Evolutionary conservation across 164 flowering plant species (phyloP).

Genomic region (Macadamia integrifolia): DNA sequence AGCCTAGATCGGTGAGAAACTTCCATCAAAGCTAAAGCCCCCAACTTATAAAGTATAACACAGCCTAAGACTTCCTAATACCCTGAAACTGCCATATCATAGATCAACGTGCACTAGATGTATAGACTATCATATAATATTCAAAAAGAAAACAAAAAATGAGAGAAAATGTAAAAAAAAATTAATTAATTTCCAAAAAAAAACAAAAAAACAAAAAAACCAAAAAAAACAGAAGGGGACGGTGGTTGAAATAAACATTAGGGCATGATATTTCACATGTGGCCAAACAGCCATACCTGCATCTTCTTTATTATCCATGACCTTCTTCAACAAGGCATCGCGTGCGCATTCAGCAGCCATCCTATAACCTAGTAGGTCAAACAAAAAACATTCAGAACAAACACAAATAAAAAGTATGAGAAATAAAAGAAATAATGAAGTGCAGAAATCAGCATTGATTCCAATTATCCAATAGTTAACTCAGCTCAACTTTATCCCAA

Average conservation of each 20-base stretch:
- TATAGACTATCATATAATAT: no score
- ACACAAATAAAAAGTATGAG: no score
- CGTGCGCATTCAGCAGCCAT: conserved; percentile 96
- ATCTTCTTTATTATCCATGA: conserved; percentile 70
- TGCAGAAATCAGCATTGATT: no score
- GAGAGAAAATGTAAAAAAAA: no score
- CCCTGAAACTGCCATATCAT: no score
- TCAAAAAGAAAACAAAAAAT: no score
- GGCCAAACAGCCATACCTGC: conserved; percentile 38
- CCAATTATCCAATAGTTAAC: no score
- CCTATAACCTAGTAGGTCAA: conserved; percentile 52
- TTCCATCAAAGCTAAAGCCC: background rate
- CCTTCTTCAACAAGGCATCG: conserved; percentile 66
- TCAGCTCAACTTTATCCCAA: no score
- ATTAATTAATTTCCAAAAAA: no score
- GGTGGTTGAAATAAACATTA: background rate
- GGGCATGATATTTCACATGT: background rate
- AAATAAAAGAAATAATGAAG: no score
- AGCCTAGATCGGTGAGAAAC: background rate
- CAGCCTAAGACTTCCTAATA: no score
- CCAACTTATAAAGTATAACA: background rate
- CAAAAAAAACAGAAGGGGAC: background rate
- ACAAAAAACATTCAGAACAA: background rate
- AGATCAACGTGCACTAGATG: no score
- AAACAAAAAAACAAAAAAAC: background rate